A percentile compares a stretch with the other conserved stretches of the same genome.
Conservation (phyloP, 2,329 filamentous ascomycete species). For the Alternaria consortialis region DNA sequence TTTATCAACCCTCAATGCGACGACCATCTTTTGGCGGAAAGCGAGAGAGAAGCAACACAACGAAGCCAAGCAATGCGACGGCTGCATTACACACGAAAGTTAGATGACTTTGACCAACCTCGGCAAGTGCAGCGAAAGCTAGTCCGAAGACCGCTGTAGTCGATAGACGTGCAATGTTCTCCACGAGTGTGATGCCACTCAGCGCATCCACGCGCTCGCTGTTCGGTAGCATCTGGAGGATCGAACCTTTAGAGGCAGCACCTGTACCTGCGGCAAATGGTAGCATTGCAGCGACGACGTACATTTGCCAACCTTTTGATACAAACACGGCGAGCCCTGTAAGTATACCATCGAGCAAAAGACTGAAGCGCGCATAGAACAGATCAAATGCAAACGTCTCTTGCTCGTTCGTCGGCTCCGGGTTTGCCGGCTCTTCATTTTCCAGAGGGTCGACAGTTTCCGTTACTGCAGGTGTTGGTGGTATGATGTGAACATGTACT, state of each 20-base stretch:
- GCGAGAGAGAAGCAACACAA: constrained; percentile 56
- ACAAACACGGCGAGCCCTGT: constrained; percentile 71
- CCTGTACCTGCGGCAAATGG: constrained; percentile 75
- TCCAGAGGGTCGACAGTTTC: constrained; percentile 60
- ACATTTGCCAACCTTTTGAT: constrained; percentile 72
- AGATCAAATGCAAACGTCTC: constrained; percentile 70
- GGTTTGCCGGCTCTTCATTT: constrained; percentile 59
- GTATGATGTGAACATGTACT: constrained; percentile 35
- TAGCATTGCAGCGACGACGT: constrained; percentile 69
- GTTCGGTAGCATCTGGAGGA: constrained; percentile 73
- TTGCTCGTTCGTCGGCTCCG: constrained; percentile 50
- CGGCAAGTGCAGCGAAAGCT: constrained; percentile 70
- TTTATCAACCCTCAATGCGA: constrained; percentile 1
- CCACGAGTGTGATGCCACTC: constrained; percentile 73
- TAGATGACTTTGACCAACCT: constrained; percentile 65
- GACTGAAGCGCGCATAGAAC: constrained; percentile 71
- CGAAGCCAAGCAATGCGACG: constrained; percentile 63
- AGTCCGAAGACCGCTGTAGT: constrained; percentile 73
- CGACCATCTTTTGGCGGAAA: constrained; percentile 57
- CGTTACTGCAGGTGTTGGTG: constrained; percentile 40
- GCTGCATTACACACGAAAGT: constrained; percentile 74
- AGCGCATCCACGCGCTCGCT: constrained; percentile 71
- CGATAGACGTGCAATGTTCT: constrained; percentile 71
- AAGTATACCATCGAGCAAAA: constrained; percentile 70
- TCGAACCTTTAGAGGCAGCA: constrained; percentile 75